A percentile compares a stretch with the other conserved stretches of the same genome.
Evolutionary conservation across 768 basidiomycete genomes (phyloP).

Genomic region (Dacryopinax spathularia): DNA sequence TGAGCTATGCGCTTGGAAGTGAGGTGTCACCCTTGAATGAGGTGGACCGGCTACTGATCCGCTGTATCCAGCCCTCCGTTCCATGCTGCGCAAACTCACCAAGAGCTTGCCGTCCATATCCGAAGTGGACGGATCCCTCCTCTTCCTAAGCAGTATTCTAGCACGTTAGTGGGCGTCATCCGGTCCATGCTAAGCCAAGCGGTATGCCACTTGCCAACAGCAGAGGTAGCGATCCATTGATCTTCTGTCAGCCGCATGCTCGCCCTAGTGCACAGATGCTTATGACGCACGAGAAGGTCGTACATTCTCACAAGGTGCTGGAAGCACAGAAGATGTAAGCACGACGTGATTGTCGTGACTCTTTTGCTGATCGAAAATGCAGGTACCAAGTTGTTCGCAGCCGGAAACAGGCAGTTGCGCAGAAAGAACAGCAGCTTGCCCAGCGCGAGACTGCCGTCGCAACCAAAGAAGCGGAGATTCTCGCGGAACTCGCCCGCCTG

Average conservation of each 20-base stretch:
- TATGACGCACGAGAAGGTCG: constrained; percentile 63
- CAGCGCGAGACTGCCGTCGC: constrained; percentile 13
- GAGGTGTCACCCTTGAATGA: constrained; percentile 12
- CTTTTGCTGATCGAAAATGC: not conserved
- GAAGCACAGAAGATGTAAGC: constrained; percentile 68
- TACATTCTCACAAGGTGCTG: constrained; percentile 52
- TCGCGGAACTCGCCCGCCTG: constrained; percentile 36
- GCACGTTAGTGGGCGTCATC: constrained; percentile 54
- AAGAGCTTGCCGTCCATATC: constrained; percentile 69
- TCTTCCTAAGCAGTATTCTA: constrained; percentile 69
- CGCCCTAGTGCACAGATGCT: constrained; percentile 69
- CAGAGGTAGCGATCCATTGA: not conserved
- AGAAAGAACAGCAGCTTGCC: constrained; percentile 10
- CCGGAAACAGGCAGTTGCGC: constrained; percentile 31
- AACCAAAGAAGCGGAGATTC: constrained; percentile 43
- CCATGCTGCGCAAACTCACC: constrained; percentile 81
- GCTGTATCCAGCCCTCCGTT: constrained; percentile 53
- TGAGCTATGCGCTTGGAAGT: constrained; percentile 83
- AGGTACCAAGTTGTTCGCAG: constrained; percentile 32
- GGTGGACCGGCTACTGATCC: not conserved
- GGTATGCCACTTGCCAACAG: constrained; percentile 30
- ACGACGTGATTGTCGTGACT: not conserved
- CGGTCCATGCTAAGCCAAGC: constrained; percentile 79
- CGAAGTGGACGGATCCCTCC: constrained; percentile 81
- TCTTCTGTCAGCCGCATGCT: constrained; percentile 56